Evolutionary conservation across 345 rosid species (phyloP), one percentile per base, ranked within the genome.

Genomic region (Cardiospermum halicacabum): DNA sequence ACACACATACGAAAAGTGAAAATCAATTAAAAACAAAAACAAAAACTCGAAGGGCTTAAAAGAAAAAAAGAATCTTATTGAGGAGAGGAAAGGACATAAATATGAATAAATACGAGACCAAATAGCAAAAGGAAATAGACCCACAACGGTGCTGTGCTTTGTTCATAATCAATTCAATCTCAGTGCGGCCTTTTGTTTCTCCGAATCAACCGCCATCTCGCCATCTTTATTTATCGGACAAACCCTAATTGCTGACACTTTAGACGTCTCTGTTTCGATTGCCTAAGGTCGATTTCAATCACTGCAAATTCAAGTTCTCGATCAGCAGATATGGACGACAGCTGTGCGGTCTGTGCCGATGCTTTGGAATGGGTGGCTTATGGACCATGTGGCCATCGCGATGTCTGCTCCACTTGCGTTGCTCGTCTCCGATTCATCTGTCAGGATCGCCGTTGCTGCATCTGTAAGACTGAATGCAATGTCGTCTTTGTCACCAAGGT

Each of bases 321-420:
- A 62, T 32, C n/a, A 24, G 62, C 70, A 39, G 60, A 50, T 31
- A 92, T 92, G 98, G 97, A 90, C 59, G 96, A 90, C 53, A 77
- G 87, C 56, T 93, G 97, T 60, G 98, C 96, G 34, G 98, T 93
- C 26, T 93, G 98, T 58, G 97, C 97, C 0, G 98, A 93, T 58
- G 65, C 80, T 60, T 77, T 90, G 60, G 94, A 90, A 67, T 93
- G 97, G 96, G 92, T 86, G 64, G 94, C 96, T 13, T 93, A 93
- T 63, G 97, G 98, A 1, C 73, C 89, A 2, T 93, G 98, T 67
- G 94, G 92, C 19, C 97, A 93, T 69, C 78, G 87, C 32, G 96
- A 92, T 4, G 96, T 89, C 13, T 89, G 97, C 80, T 82, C 98
- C 40, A 92, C 97, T 37, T 92, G 98, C 80, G 89, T 92, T 4